Conservation (phyloP, 2,329 filamentous ascomycete genomes). For the Stagonosporopsis cucurbitacearum region DNA sequence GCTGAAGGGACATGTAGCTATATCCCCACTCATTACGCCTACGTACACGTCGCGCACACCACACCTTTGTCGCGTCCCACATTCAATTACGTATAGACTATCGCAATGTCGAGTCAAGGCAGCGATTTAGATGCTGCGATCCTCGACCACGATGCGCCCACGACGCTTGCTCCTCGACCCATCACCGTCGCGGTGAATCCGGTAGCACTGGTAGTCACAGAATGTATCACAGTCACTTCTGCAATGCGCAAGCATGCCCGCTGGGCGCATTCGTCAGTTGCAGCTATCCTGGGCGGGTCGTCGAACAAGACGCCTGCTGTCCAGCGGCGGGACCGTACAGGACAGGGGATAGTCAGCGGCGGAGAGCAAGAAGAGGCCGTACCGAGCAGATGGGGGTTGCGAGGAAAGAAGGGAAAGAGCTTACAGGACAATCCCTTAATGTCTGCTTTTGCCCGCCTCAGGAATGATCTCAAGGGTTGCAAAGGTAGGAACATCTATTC, state of each 20-base stretch:
- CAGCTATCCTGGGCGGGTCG: conserved; percentile 86
- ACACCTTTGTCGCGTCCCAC: conserved; percentile 22
- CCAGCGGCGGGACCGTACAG: conserved; percentile 44
- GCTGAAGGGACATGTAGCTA: conserved; percentile 38
- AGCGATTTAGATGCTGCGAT: conserved; percentile 32
- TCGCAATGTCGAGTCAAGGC: conserved; percentile 40
- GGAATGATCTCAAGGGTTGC: conserved; percentile 84
- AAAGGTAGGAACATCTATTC: conserved; percentile 63
- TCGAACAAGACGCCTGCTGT: conserved; percentile 54
- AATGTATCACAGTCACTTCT: conserved; percentile 98
- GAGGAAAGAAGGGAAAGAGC: conserved; percentile 95
- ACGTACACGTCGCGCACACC: conserved; percentile 27
- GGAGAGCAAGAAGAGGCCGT: conserved; percentile 62
- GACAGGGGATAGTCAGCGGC: conserved; percentile 44
- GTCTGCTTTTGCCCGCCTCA: conserved; percentile 87
- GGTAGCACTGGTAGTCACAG: conserved; percentile 91
- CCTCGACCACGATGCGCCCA: conserved; percentile 32
- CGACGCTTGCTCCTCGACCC: conserved; percentile 34
- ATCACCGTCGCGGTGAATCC: conserved; percentile 86
- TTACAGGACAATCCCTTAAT: conserved; percentile 98
- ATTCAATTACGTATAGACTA: conserved; percentile 2
- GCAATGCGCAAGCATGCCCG: conserved; percentile 97
- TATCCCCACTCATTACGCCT: conserved; percentile 32
- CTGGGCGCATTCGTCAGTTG: conserved; percentile 94
- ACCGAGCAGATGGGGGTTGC: conserved; percentile 87